These are phyloP conservation scores for Auriscalpium vulgare DNA, from an alignment of 768 basidiomycete genomes.

Conservation along the genomic window DNA sequence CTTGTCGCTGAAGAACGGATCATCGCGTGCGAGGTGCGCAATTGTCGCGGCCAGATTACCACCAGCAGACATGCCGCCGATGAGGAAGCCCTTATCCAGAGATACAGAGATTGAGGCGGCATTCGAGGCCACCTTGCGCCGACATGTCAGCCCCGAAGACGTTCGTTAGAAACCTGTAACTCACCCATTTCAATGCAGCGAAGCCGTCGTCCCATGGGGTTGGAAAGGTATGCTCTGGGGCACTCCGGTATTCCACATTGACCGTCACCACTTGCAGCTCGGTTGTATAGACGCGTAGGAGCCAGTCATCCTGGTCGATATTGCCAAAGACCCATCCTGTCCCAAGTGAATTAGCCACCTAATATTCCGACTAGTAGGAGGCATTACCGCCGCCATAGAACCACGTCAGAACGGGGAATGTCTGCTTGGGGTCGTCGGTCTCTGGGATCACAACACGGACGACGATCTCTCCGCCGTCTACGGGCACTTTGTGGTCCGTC, in stretches of 20 bases:
- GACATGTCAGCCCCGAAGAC: neutral
- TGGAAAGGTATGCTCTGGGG: neutral
- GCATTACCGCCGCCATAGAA: slow-evolving; percentile 10
- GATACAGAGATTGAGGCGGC: neutral
- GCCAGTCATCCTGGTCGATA: neutral
- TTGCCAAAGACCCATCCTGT: neutral
- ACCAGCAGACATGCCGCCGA: neutral
- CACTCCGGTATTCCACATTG: neutral
- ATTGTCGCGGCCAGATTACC: neutral
- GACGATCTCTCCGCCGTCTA: slow-evolving; percentile 7
- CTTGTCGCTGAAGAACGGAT: neutral
- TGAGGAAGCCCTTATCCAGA: neutral
- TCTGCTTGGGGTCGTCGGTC: neutral
- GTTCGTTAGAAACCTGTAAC: neutral
- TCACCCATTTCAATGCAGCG: slow-evolving; percentile 1
- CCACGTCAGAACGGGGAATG: slow-evolving; percentile 7
- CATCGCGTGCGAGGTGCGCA: neutral
- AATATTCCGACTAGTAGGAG: neutral
- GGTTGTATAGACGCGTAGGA: neutral
- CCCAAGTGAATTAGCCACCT: neutral
- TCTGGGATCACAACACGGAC: slow-evolving; percentile 4
- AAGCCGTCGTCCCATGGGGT: neutral
- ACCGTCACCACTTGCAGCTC: neutral
- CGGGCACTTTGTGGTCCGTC: slow-evolving; percentile 3
- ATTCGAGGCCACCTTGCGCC: neutral